These are phyloP conservation scores for Isatis tinctoria DNA, from an alignment of 345 rosid species.

Conservation along the genomic window DNA sequence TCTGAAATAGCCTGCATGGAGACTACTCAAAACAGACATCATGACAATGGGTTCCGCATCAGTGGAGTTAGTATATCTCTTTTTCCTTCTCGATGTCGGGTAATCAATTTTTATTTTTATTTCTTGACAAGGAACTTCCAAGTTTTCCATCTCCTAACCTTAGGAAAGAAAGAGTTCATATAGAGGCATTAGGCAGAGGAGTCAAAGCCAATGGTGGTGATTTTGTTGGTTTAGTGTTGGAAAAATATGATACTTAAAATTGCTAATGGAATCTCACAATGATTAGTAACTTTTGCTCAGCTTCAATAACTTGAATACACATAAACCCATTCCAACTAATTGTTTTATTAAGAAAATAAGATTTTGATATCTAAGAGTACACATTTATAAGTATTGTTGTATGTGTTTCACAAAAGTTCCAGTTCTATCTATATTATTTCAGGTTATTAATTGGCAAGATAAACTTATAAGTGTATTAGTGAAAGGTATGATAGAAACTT, in stretches of 20 bases:
- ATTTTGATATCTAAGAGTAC: too few species aligned
- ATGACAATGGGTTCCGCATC: constrained; percentile 17
- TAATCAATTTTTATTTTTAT: constrained; percentile 15
- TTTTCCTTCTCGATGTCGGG: neutral
- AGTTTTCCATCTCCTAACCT: constrained; percentile 14
- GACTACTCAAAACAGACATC: constrained; percentile 25
- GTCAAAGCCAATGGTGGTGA: constrained; percentile 5
- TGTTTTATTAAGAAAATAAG: too few species aligned
- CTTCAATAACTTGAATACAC: neutral
- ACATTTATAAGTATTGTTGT: too few species aligned
- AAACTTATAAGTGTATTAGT: too few species aligned
- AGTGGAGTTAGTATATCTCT: constrained; percentile 1
- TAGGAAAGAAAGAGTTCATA: neutral
- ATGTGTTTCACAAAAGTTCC: too few species aligned
- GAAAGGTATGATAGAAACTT: too few species aligned
- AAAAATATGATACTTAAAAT: constrained; percentile 10
- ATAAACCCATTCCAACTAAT: too few species aligned
- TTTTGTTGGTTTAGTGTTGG: constrained; percentile 11
- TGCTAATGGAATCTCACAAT: constrained; percentile 15
- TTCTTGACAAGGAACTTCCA: constrained; percentile 9
- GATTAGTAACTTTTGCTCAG: constrained; percentile 9
- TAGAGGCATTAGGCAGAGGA: constrained; percentile 2
- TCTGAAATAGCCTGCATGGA: constrained; percentile 57
- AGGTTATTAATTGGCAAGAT: too few species aligned
- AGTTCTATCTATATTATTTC: too few species aligned